Conservation (phyloP, 345 rosid genomes). For the Citrus medica region DNA sequence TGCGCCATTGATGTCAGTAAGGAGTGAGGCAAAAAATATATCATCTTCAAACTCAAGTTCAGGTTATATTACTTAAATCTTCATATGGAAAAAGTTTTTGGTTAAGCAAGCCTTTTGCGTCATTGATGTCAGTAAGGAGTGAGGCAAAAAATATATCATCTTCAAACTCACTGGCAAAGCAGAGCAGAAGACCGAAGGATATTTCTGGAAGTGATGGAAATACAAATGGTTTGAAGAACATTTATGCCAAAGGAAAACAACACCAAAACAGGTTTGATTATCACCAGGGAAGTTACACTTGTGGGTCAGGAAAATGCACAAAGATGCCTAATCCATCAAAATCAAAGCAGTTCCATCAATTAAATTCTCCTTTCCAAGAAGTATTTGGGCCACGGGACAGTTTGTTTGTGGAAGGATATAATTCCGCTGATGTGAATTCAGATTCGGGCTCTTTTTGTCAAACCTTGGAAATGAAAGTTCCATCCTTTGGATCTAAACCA, state of each 20-base stretch:
- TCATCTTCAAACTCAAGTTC: conserved; percentile 24
- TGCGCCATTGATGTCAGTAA: conserved; percentile 33
- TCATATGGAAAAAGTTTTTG: conserved; percentile 2
- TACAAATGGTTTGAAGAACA: conserved; percentile 11
- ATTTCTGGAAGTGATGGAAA: conserved; percentile 26
- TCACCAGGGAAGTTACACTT: conserved; percentile 12
- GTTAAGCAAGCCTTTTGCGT: conserved; percentile 1
- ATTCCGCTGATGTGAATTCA: conserved; percentile 24
- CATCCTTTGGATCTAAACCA: conserved; percentile 19
- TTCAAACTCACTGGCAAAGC: conserved; percentile 26
- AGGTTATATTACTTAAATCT: not conserved
- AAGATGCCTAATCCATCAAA: conserved; percentile 27
- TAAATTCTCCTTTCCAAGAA: conserved; percentile 27
- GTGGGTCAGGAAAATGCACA: conserved; percentile 23
- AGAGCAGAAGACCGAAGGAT: conserved; percentile 24
- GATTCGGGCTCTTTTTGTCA: conserved; percentile 24
- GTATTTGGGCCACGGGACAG: conserved; percentile 13
- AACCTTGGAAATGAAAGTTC: conserved; percentile 17
- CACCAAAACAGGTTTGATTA: conserved; percentile 17
- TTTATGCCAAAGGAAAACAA: conserved; percentile 24
- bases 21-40: conserved; percentile 29
- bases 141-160: conserved; percentile 27
- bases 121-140: conserved; percentile 41
- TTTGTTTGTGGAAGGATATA: conserved; percentile 38
- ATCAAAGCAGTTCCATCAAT: conserved; percentile 21